Evolutionary conservation across 306 rosid genomes (phyloP), one percentile per base, ranked within the genome.

Genomic region (Malus asiatica): DNA sequence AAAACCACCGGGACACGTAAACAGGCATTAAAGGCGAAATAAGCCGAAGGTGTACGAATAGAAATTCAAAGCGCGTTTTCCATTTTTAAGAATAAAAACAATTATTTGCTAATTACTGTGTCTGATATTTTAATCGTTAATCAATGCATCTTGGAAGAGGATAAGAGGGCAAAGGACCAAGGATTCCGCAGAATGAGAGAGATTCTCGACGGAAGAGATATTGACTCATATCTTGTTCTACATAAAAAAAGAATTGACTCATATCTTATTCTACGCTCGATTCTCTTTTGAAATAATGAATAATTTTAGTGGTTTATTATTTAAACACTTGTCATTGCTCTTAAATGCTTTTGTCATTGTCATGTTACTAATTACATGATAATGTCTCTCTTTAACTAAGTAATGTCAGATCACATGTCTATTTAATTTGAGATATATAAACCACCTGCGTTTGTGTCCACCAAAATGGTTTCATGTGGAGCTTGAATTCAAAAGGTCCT

Each of bases 1-100:
- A 80, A 73, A 5, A 13, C 13, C 72, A 77, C 66, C 6, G 74
- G 11, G 70, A 70, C 67, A 58, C 61, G 75, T 27, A 57, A 32
- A 51, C 29, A 45, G 29, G 52, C 23, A 45, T 57, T 65, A 27
- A 77, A 68, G 9, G 45, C 29, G 20, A 51, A 51, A 15, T 51
- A 51, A 51, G 55, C 20, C 2, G 1, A 48, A 15, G 55, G 18
- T 51, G 8, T 15, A 51, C 55, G 55, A 51, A 15, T 51, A 4
- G 6, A 16, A 51, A 51, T 51, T 51, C 4, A 16, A 27, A 27
- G 3, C 14, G 38, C 35, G 40, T 33, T 7, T 42, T 67, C 3
- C 8, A 2, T 40, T 67, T 67, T 38, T 1, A 11, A 18, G 22
- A 42, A 11, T 1, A 11, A 42, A 9, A 23, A 15, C 5, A 42